Conservation (phyloP, 805 yeast genomes). For the Sugiyamaella marilandica region DNA sequence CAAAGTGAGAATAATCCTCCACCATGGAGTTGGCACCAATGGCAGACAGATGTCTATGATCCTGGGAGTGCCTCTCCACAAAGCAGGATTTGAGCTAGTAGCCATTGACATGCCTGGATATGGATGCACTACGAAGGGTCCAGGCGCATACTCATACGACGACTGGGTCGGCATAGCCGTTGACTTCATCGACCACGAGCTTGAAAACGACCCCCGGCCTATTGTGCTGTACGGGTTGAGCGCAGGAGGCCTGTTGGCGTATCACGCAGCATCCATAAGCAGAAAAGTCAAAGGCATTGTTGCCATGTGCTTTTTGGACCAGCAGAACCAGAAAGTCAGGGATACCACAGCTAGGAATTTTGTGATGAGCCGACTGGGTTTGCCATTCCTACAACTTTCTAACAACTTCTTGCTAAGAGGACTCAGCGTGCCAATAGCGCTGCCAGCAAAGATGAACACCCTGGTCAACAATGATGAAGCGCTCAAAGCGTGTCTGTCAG, state of each 20-base stretch:
- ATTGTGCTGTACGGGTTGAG: conserved; percentile 4
- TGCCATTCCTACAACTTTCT: background rate
- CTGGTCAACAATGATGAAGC: conserved; percentile 3
- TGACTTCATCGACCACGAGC: background rate
- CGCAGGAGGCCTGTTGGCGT: conserved; percentile 3
- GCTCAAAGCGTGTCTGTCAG: background rate
- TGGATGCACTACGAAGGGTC: background rate
- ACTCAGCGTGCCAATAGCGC: background rate
- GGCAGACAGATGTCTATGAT: conserved; percentile 1
- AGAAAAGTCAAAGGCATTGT: conserved; percentile 2
- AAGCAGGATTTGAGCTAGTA: background rate
- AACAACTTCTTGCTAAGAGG: background rate
- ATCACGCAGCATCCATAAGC: background rate
- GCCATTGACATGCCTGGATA: conserved; percentile 1
- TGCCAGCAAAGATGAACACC: conserved; percentile 1
- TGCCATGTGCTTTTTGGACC: conserved; percentile 7
- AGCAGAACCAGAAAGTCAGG: conserved; percentile 2
- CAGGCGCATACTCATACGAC: background rate
- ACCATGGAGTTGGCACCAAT: conserved; percentile 2
- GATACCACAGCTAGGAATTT: conserved; percentile 7
- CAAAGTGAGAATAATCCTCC: background rate
- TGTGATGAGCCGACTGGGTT: conserved; percentile 8
- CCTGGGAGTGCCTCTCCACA: conserved; percentile 1
- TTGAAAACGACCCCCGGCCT: conserved; percentile 3
- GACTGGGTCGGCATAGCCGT: background rate